Conservation (phyloP, 495 filamentous ascomycete species). For the Tirmania nivea region DNA sequence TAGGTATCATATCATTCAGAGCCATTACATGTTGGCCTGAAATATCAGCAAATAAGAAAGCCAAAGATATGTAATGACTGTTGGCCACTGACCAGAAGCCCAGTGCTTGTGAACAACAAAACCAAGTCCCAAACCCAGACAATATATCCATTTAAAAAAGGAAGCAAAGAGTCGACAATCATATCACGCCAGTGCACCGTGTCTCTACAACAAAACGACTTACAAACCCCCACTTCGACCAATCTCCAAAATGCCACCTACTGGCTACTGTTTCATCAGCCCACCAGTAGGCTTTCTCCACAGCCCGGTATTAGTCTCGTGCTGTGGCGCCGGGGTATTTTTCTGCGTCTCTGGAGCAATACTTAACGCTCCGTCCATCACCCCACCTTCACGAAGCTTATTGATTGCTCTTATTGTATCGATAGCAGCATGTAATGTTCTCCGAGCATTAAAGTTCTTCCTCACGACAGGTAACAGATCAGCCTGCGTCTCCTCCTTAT, state of each 20-base stretch:
- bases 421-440: constrained; percentile 87
- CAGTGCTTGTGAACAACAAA: too few relatives aligned
- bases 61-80: too few relatives aligned
- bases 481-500: constrained; percentile 28
- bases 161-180: too few relatives aligned
- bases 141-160: too few relatives aligned
- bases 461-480: constrained; percentile 84
- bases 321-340: constrained; percentile 23
- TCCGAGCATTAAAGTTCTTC: constrained; percentile 96
- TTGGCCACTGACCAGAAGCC: too few relatives aligned
- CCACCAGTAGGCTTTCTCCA: constrained; percentile 21
- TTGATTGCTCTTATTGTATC: constrained; percentile 97
- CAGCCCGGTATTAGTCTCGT: constrained; percentile 15
- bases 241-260: background rate
- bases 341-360: constrained; percentile 35
- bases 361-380: constrained; percentile 63
- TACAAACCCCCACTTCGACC: background rate
- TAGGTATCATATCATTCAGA: too few relatives aligned
- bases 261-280: constrained; percentile 6
- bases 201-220: too few relatives aligned
- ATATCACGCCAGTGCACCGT: too few relatives aligned
- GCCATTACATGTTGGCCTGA: too few relatives aligned
- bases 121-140: too few relatives aligned
- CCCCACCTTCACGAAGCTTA: constrained; percentile 59
- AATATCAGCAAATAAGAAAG: too few relatives aligned